Evolutionary conservation across 352 stramenopile genomes (phyloP), one percentile per base, ranked within the genome.

Genomic region (Pythium scleroteichum): DNA sequence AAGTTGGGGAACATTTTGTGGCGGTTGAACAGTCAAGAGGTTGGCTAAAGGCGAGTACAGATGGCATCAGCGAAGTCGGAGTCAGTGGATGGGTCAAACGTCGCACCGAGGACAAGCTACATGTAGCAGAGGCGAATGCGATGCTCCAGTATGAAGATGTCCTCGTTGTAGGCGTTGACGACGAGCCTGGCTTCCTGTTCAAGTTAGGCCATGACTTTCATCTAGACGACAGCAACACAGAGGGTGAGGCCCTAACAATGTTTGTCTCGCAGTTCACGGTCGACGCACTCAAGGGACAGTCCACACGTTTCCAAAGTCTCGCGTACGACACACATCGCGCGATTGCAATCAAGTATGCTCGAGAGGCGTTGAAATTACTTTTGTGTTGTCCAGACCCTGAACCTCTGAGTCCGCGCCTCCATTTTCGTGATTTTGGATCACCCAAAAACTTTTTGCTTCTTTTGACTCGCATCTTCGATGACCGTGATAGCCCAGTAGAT

Each of bases 221-320:
- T 42, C 82, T 94, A 55, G 76, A 89, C 33, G 71, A 85, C 40
- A 76, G 62, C 50, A 89, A 92, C 39, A 53, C 68, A 2, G 78
- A 90, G 33, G 66, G 85, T 38, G 75, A 82, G n/a, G 59, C 56
- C 3, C 46, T 92, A 23, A 64, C 72, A n/a, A 69, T 47, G 26
- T 90, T 91, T 50, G 75, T 73, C 23, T 92, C 79, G 3, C 78
- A 87, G 41, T 94, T 86, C 49, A 73, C 68, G 0, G 75, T 78
- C 52, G 84, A 94, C 42, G 66, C 68, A 8, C 58, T 92, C 7
- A 89, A 90, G 56, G 77, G 75, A 1, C 84, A 94, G 61, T 66
- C 61, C 9, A 61, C 71, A 45, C 72, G 84, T 14, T 71, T 85
- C 23, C 82, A 90, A 40, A 86, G 73, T 53, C 70, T 90, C 13